A percentile compares a stretch with the other conserved stretches of the same genome.
Conservation (phyloP, 345 rosid species). For the Punica granatum region DNA sequence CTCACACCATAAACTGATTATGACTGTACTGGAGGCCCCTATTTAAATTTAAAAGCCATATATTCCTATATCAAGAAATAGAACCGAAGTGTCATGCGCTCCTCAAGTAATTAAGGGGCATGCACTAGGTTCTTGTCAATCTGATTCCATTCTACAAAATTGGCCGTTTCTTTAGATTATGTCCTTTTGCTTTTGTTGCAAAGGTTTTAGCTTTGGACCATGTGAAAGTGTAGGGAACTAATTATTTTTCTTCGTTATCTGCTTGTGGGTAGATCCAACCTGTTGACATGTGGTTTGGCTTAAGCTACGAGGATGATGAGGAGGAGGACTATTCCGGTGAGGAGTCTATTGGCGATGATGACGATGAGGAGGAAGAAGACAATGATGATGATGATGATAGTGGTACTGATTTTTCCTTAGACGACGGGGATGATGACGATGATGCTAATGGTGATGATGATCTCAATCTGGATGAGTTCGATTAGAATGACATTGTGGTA, state of each 20-base stretch:
- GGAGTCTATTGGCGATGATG: slow-evolving; percentile 11
- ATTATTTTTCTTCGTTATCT: slow-evolving; percentile 36
- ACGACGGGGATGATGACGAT: slow-evolving; percentile 21
- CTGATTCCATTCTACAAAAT: background rate
- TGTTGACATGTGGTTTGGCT: slow-evolving; percentile 2
- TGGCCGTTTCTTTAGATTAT: background rate
- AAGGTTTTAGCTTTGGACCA: background rate
- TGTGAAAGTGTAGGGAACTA: slow-evolving; percentile 27
- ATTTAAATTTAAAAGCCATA: background rate
- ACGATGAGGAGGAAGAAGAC: slow-evolving; percentile 13
- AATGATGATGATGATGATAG: slow-evolving; percentile 12
- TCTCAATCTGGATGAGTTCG: background rate
- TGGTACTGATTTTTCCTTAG: slow-evolving; percentile 9
- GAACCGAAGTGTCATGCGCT: background rate
- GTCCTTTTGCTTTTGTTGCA: background rate
- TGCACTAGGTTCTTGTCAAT: background rate
- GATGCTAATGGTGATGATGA: slow-evolving; percentile 19
- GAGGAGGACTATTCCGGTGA: slow-evolving; percentile 18
- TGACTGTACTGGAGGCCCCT: background rate
- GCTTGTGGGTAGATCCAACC: slow-evolving; percentile 38
- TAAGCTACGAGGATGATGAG: slow-evolving; percentile 17
- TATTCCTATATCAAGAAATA: background rate
- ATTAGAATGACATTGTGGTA: background rate
- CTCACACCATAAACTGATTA: background rate
- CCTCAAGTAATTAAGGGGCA: background rate